A percentile compares a stretch with the other conserved stretches of the same genome.
Evolutionary conservation across 805 yeast genomes (phyloP).

Genomic region (Pichia kluyveri): DNA sequence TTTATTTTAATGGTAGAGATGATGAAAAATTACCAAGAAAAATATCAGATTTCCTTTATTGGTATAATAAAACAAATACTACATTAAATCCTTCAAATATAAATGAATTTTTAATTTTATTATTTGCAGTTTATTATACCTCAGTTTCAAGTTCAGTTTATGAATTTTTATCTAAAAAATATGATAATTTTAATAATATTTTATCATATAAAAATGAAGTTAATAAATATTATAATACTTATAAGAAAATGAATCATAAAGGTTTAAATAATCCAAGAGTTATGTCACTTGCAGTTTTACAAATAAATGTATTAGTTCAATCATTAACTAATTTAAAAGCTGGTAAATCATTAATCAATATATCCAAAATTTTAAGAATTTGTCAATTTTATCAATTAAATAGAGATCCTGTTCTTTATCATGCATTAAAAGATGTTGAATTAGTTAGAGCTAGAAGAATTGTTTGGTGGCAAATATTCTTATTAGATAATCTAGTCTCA

Average conservation of each 20-base stretch:
- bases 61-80: constrained; percentile 33
- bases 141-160: constrained; percentile 11
- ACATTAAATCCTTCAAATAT: constrained; percentile 13
- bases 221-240: constrained; percentile 14
- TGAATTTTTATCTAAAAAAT: constrained; percentile 7
- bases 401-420: constrained; percentile 49
- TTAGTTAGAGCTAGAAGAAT: constrained; percentile 44
- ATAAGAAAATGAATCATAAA: constrained; percentile 10
- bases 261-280: constrained; percentile 17
- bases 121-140: constrained; percentile 16
- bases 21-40: constrained; percentile 8
- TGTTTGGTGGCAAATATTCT: constrained; percentile 63
- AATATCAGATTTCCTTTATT: constrained; percentile 27
- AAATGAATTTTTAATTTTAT: constrained; percentile 14
- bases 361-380: constrained; percentile 16
- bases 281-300: constrained; percentile 16
- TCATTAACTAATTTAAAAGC: constrained; percentile 18
- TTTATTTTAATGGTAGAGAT: constrained; percentile 6
- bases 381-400: constrained; percentile 33
- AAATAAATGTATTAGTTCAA: constrained; percentile 17
- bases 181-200: constrained; percentile 8
- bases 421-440: constrained; percentile 38
- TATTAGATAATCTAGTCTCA: constrained; percentile 39
- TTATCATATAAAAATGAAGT: constrained; percentile 12
- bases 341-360: constrained; percentile 18